phyloP scores from a whole-genome alignment of 768 basidiomycete genomes.

The Boletus eberwhitei region DNA sequence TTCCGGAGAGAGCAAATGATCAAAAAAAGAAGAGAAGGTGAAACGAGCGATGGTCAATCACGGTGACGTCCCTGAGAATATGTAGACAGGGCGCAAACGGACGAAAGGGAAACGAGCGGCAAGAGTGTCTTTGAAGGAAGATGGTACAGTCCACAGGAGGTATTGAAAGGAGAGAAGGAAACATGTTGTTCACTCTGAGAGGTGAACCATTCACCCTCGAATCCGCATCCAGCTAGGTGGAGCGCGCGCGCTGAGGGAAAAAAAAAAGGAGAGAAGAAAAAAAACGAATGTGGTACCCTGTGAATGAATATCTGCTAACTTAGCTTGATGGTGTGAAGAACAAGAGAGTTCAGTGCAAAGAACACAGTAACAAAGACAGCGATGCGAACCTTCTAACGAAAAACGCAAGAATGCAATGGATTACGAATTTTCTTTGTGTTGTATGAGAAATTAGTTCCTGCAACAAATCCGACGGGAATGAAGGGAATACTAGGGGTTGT shows the following conservation, averaged over 20 bases:
- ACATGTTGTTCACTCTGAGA: not conserved
- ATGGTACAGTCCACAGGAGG: not conserved
- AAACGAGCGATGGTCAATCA: not conserved
- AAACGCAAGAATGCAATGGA: constrained; percentile 7
- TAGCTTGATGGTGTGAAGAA: not conserved
- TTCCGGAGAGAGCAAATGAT: not conserved
- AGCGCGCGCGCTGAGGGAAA: not conserved
- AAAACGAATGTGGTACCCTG: constrained; percentile 23
- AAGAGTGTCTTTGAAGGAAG: not conserved
- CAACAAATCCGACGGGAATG: constrained; percentile 10
- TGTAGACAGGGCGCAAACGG: not conserved
- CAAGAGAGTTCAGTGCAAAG: not conserved
- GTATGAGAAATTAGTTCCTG: constrained; percentile 25
- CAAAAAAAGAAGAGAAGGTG: too few relatives aligned
- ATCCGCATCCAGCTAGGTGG: not conserved
- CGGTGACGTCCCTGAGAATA: not conserved
- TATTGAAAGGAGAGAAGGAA: not conserved
- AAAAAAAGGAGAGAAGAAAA: not conserved
- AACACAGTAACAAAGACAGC: not conserved
- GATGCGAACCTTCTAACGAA: not conserved
- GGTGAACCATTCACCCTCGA: not conserved
- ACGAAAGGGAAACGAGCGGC: not conserved
- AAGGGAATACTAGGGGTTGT: constrained; percentile 9
- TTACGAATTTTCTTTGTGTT: constrained; percentile 18
- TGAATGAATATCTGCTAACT: not conserved